Percentiles rank a stretch among this genome's conserved stretches.
phyloP scores from a whole-genome alignment of 208 protist species.

The Willaertia magna region DNA sequence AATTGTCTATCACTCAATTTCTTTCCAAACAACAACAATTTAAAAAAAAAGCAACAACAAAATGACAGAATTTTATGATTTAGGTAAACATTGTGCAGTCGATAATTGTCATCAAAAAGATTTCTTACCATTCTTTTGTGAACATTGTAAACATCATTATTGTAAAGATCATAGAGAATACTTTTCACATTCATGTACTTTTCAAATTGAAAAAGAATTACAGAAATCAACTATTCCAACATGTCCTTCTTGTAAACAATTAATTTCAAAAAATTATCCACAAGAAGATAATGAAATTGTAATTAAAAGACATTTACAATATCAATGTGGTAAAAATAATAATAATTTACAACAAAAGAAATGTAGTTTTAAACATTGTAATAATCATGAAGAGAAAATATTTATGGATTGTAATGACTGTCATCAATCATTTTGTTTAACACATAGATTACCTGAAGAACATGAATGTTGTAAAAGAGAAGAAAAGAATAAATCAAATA shows the following conservation, averaged over 20 bases:
- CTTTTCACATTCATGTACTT: background rate
- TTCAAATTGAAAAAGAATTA: background rate
- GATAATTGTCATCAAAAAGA: background rate
- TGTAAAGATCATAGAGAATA: background rate
- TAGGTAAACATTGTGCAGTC: background rate
- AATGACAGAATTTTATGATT: background rate
- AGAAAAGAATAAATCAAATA: background rate
- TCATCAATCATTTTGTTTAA: background rate
- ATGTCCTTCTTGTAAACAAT: background rate
- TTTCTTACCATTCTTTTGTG: background rate
- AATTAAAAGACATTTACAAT: background rate
- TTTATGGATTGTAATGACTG: background rate
- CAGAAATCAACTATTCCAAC: background rate
- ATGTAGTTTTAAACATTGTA: background rate
- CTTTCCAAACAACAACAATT: no score
- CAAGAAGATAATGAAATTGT: background rate
- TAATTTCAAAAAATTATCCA: background rate
- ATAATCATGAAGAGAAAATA: background rate
- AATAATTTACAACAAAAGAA: background rate
- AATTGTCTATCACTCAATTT: no score
- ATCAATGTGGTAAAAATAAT: background rate
- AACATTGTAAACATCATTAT: background rate
- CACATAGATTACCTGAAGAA: background rate
- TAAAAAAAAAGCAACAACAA: no score
- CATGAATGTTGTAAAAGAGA: background rate